phyloP scores from a whole-genome alignment of 495 filamentous ascomycete species.

The Penicillium mononematosum region DNA sequence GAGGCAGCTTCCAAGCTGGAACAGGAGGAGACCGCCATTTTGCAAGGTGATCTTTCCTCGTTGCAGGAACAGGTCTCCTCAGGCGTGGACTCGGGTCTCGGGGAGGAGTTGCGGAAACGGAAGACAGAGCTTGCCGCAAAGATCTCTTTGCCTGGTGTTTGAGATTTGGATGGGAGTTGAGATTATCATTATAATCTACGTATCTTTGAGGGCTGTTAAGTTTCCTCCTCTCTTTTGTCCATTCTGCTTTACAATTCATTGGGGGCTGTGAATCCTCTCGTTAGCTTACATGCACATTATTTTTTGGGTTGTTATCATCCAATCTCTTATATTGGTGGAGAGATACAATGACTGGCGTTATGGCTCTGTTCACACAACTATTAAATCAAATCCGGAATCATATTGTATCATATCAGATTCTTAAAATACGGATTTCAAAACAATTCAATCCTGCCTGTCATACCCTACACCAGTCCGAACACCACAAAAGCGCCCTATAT shows the following conservation, averaged over 20 bases:
- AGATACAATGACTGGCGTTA: neutral
- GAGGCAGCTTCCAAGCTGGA: slow-evolving; percentile 39
- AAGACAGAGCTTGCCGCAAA: slow-evolving; percentile 26
- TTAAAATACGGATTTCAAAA: slow-evolving; percentile 20
- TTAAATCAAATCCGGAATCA: slow-evolving; percentile 4
- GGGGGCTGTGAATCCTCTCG: neutral
- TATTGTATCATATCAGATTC: slow-evolving; percentile 11
- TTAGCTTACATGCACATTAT: neutral
- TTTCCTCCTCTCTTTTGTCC: neutral
- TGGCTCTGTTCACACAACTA: neutral
- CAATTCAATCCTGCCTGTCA: slow-evolving; percentile 22
- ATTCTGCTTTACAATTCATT: neutral
- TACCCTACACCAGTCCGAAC: slow-evolving; percentile 34
- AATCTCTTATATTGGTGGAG: neutral
- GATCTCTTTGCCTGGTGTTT: slow-evolving; percentile 22
- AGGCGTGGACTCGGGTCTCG: slow-evolving; percentile 25
- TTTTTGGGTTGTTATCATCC: neutral
- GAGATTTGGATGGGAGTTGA: neutral
- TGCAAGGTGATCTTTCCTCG: slow-evolving; percentile 27
- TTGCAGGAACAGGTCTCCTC: slow-evolving; percentile 28
- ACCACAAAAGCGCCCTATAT: slow-evolving; percentile 38
- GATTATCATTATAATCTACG: neutral
- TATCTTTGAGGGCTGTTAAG: neutral
- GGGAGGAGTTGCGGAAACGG: slow-evolving; percentile 33
- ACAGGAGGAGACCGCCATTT: slow-evolving; percentile 34